These are phyloP conservation scores for Rhizoclosmatium sp. DNA, from an alignment of 192 early-diverging fungal species.

Conservation along the genomic window DNA sequence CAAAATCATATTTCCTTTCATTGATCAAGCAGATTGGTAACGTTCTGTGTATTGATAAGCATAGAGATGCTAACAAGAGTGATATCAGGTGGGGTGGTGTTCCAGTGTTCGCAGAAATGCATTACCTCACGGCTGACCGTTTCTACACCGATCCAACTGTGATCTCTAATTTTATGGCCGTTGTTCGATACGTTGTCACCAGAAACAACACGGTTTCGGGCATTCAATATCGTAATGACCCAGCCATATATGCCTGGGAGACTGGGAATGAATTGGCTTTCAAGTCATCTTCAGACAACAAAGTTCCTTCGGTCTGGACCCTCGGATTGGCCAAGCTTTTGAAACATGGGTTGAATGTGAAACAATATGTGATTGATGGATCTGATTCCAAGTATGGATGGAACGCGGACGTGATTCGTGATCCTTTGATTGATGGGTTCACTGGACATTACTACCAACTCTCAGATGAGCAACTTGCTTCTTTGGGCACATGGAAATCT, in stretches of 20 bases:
- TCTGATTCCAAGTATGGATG: slow-evolving; percentile 40
- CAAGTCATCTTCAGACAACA: slow-evolving; percentile 12
- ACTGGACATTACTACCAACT: slow-evolving; percentile 52
- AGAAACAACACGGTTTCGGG: slow-evolving; percentile 56
- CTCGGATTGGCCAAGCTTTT: slow-evolving; percentile 38
- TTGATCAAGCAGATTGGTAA: slow-evolving; percentile 45
- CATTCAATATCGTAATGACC: slow-evolving; percentile 50
- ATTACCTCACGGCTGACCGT: slow-evolving; percentile 20
- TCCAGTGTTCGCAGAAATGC: slow-evolving; percentile 8
- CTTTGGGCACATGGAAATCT: neutral
- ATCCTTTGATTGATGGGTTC: slow-evolving; percentile 46
- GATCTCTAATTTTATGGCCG: slow-evolving; percentile 38
- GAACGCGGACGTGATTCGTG: slow-evolving; percentile 21
- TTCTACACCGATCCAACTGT: slow-evolving; percentile 43
- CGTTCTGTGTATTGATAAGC: no score
- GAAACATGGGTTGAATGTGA: slow-evolving; percentile 38
- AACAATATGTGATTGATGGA: slow-evolving; percentile 48
- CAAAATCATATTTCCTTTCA: slow-evolving; percentile 54
- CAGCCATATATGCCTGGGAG: slow-evolving; percentile 54
- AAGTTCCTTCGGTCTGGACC: slow-evolving; percentile 50
- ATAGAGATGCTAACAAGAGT: neutral
- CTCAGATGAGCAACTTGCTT: neutral
- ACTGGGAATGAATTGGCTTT: slow-evolving; percentile 58
- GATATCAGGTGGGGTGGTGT: slow-evolving; percentile 34
- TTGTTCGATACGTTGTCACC: slow-evolving; percentile 43